These are phyloP conservation scores for Wilcoxina mikolae DNA, from an alignment of 495 filamentous ascomycete genomes.

Conservation along the genomic window DNA sequence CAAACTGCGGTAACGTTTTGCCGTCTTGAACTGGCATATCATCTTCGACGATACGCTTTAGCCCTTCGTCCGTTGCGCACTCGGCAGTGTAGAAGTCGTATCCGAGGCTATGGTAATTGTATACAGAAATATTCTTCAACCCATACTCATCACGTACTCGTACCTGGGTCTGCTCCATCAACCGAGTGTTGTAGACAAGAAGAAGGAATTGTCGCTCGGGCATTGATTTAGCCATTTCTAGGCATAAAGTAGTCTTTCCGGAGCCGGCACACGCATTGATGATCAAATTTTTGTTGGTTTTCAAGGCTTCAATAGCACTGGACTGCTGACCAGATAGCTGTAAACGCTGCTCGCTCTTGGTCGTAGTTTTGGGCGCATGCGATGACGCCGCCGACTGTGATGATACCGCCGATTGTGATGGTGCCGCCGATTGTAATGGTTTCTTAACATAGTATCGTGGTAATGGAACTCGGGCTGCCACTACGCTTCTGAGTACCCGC, in stretches of 20 bases:
- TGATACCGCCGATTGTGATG: no score
- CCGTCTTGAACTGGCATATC: neutral
- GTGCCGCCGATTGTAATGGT: no score
- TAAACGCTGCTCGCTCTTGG: no score
- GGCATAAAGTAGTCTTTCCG: slow-evolving; percentile 11
- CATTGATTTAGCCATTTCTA: neutral
- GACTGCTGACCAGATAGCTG: no score
- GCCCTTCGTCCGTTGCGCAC: slow-evolving; percentile 10
- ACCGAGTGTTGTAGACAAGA: slow-evolving; percentile 11
- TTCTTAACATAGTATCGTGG: no score
- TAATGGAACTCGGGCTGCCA: no score
- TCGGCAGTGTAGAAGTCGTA: slow-evolving; percentile 4
- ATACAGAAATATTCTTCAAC: slow-evolving; percentile 4
- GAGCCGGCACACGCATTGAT: slow-evolving; percentile 12
- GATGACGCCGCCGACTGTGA: no score
- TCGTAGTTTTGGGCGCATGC: no score
- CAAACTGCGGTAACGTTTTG: neutral
- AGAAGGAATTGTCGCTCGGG: slow-evolving; percentile 7
- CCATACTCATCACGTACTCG: neutral
- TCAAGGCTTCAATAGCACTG: no score
- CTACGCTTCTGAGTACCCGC: no score
- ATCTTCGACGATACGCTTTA: slow-evolving; percentile 7
- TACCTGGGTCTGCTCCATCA: slow-evolving; percentile 7
- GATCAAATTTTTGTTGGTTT: slow-evolving; percentile 3
- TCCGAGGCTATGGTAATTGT: slow-evolving; percentile 11